Evolutionary conservation across 495 filamentous ascomycete species (phyloP).

Genomic region (Extremus antarcticus): DNA sequence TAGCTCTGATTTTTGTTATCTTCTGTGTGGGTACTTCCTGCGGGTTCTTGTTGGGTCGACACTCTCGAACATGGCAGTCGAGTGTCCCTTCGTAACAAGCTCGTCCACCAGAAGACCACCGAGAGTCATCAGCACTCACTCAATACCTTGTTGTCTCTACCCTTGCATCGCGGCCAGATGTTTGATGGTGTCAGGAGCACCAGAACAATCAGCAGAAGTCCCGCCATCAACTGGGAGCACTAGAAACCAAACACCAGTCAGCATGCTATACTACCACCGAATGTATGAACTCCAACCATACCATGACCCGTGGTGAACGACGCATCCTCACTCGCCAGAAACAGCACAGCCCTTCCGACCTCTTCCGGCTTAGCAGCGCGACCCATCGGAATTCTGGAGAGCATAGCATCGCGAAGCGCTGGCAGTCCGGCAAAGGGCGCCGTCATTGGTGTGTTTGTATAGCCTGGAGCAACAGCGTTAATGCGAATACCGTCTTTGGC

Average conservation of each 20-base stretch:
- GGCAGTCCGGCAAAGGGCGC: background rate
- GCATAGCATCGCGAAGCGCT: background rate
- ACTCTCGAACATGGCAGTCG: no score
- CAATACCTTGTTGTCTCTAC: background rate
- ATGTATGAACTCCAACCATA: background rate
- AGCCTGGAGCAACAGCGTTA: background rate
- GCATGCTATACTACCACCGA: no score
- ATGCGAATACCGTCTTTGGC: background rate
- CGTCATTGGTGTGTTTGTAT: background rate
- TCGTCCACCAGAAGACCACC: no score
- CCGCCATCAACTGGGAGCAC: background rate
- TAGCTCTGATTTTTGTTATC: no score
- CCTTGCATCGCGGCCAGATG: background rate
- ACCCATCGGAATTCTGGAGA: background rate
- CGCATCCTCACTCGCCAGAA: background rate
- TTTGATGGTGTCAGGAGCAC: background rate
- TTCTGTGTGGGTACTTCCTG: no score
- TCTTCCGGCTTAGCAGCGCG: background rate
- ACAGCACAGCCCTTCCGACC: background rate
- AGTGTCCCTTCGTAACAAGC: no score
- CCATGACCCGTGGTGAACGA: background rate
- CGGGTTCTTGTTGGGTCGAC: no score
- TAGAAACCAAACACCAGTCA: background rate
- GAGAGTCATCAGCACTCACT: background rate
- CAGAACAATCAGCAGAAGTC: background rate